phyloP scores from a whole-genome alignment of 2,329 filamentous ascomycete species.

The Fusarium coffeatum region DNA sequence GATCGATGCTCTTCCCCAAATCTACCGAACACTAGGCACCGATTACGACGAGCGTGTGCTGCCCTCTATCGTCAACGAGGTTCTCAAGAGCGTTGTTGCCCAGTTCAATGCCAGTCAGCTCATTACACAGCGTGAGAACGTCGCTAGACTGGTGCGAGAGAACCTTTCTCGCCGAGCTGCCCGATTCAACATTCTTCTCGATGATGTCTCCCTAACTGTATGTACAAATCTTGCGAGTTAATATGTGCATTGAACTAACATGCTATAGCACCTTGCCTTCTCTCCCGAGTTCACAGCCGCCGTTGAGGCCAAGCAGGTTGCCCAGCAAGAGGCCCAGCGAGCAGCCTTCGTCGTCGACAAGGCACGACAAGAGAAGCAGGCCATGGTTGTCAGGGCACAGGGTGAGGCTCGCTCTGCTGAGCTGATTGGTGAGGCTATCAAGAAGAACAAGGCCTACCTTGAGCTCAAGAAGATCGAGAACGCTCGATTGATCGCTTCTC shows the following conservation, averaged over 20 bases:
- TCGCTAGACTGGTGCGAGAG: conserved; percentile 89
- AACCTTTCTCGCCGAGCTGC: conserved; percentile 92
- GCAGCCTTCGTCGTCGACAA: conserved; percentile 99
- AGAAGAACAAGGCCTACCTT: conserved; percentile 97
- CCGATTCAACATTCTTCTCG: conserved; percentile 95
- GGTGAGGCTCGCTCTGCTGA: conserved; percentile 98
- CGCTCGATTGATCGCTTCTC: conserved; percentile 85
- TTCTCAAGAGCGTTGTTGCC: conserved; percentile 97
- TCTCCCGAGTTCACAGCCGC: conserved; percentile 79
- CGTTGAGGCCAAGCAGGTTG: conserved; percentile 79
- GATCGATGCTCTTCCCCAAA: conserved; percentile 89
- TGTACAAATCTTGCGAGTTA: conserved; percentile 43
- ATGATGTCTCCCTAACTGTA: conserved; percentile 97
- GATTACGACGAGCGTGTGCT: conserved; percentile 98
- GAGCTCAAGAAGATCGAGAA: conserved; percentile 99
- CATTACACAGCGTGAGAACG: conserved; percentile 98
- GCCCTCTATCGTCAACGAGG: conserved; percentile 98
- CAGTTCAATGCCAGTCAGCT: conserved; percentile 99
- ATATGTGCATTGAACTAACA: conserved; percentile 9
- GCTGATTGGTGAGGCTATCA: conserved; percentile 98
- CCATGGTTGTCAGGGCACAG: conserved; percentile 97
- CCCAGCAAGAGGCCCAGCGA: conserved; percentile 93
- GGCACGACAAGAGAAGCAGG: conserved; percentile 98
- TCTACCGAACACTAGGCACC: conserved; percentile 93
- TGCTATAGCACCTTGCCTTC: conserved; percentile 73